phyloP scores from a whole-genome alignment of 805 yeast genomes.

The Clavispora asparagi region DNA sequence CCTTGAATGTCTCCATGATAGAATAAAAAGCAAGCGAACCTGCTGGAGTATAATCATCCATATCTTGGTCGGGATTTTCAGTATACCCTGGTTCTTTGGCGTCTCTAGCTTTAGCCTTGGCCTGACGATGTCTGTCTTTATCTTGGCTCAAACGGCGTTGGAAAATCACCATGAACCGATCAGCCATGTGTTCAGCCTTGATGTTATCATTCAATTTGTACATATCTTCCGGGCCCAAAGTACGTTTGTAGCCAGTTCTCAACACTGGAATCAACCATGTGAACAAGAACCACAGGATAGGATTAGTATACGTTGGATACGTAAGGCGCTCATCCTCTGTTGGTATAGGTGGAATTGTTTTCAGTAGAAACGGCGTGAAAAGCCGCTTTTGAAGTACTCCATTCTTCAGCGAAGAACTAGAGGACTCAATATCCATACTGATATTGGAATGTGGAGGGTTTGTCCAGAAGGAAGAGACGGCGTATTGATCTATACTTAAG shows the following conservation, averaged over 20 bases:
- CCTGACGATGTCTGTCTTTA: background rate
- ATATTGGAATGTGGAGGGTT: too few relatives aligned
- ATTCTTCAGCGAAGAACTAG: background rate
- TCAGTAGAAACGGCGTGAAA: conserved; percentile 9
- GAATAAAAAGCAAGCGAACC: background rate
- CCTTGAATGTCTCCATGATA: conserved; percentile 1
- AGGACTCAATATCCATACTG: background rate
- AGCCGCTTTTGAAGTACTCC: conserved; percentile 4
- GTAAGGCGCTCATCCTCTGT: conserved; percentile 6
- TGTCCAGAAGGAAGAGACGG: too few relatives aligned
- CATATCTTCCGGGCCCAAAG: conserved; percentile 15
- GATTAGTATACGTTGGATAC: conserved; percentile 4
- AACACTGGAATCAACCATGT: conserved; percentile 18
- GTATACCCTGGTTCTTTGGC: background rate
- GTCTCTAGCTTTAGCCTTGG: background rate
- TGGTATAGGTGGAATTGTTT: conserved; percentile 11
- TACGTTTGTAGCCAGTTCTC: conserved; percentile 16
- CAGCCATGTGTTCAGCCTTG: conserved; percentile 9
- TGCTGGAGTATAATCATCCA: conserved; percentile 3
- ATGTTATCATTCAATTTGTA: conserved; percentile 9
- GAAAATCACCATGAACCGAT: conserved; percentile 3
- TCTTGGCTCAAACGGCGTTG: background rate
- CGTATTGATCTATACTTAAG: too few relatives aligned
- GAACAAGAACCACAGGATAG: conserved; percentile 12
- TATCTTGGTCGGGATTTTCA: background rate